Percentiles rank a stretch among this genome's conserved stretches.
phyloP scores from a whole-genome alignment of 345 rosid genomes.

The Cardamine resedifolia region DNA sequence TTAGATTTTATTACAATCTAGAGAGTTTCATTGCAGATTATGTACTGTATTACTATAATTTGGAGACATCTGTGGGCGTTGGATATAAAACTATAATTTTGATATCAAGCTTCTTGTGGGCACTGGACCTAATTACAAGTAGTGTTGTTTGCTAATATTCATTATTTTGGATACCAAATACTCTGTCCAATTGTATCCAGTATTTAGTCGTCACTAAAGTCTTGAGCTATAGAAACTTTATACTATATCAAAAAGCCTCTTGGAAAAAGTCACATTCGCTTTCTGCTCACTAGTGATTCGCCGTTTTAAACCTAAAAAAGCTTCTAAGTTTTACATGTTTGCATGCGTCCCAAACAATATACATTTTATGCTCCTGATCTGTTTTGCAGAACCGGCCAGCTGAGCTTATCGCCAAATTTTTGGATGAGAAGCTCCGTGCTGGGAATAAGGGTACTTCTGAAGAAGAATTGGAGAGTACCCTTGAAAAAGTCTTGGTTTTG shows the following conservation, averaged over 20 bases:
- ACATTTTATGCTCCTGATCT: constrained; percentile 22
- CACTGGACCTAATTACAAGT: constrained; percentile 1
- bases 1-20: background rate
- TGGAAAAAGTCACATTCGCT: background rate
- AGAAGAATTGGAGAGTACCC: constrained; percentile 98
- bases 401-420: constrained; percentile 94
- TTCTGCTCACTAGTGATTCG: constrained; percentile 8
- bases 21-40: background rate
- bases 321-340: background rate
- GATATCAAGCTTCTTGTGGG: background rate
- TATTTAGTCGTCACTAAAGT: background rate
- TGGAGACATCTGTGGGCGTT: background rate
- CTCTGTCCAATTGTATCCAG: background rate
- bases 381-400: constrained; percentile 89
- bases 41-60: background rate
- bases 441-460: constrained; percentile 99
- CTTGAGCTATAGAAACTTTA: background rate
- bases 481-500: constrained; percentile 93
- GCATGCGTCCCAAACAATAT: background rate
- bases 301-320: background rate
- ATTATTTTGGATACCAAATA: background rate
- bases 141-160: background rate
- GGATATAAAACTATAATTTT: background rate
- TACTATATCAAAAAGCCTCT: background rate
- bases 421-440: constrained; percentile 99